phyloP scores from a whole-genome alignment of 2,329 filamentous ascomycete genomes.

The Neoscytalidium dimidiatum region DNA sequence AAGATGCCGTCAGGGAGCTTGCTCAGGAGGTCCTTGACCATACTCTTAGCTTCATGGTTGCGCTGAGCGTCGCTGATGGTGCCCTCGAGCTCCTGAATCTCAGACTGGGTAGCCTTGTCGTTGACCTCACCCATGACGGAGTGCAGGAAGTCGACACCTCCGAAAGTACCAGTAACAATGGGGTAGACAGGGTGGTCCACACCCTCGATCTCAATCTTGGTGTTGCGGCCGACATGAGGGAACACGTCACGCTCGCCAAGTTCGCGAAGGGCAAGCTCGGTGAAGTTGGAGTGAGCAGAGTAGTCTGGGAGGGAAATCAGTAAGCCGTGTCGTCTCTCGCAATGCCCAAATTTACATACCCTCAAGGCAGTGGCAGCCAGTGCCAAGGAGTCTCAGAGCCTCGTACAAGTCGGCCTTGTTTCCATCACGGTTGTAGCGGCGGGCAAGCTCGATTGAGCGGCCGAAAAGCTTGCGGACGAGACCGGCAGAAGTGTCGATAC shows the following conservation, averaged over 20 bases:
- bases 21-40: conserved; percentile 76
- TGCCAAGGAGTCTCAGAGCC: conserved; percentile 81
- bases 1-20: conserved; percentile 82
- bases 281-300: conserved; percentile 92
- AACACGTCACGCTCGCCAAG: conserved; percentile 80
- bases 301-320: conserved; percentile 59
- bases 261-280: conserved; percentile 83
- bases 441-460: conserved; percentile 76
- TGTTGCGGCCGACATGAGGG: conserved; percentile 79
- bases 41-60: conserved; percentile 67
- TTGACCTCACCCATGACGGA: conserved; percentile 78
- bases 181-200: conserved; percentile 71
- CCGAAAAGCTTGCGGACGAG: conserved; percentile 75
- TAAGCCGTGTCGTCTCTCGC: not conserved
- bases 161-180: conserved; percentile 87
- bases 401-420: conserved; percentile 82
- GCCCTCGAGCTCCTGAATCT: conserved; percentile 86
- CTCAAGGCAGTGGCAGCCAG: conserved; percentile 86
- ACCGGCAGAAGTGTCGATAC: conserved; percentile 79
- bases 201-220: conserved; percentile 69
- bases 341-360: conserved; percentile 44
- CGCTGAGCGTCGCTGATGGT: conserved; percentile 66
- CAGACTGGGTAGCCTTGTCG: conserved; percentile 88
- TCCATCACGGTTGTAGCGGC: conserved; percentile 66
- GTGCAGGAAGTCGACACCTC: conserved; percentile 91